A percentile compares a stretch with the other conserved stretches of the same genome.
Evolutionary conservation across 2,329 filamentous ascomycete species (phyloP).

Genomic region (Stylonectria norvegica): DNA sequence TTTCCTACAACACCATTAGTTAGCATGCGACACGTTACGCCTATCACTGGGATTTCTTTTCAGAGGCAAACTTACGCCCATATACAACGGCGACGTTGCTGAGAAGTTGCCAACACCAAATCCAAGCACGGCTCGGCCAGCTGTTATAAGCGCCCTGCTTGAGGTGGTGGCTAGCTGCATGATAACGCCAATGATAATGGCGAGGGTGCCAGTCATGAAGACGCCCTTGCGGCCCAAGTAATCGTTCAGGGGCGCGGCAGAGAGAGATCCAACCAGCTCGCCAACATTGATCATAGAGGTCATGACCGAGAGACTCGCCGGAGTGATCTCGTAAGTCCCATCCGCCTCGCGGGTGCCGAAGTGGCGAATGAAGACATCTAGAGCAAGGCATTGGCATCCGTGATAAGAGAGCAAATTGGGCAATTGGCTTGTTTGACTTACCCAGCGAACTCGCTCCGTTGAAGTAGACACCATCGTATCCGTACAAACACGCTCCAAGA

Average conservation of each 20-base stretch:
- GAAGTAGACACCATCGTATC: conserved; percentile 37
- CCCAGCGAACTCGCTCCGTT: conserved; percentile 33
- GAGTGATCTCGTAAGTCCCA: conserved; percentile 28
- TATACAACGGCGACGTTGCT: conserved; percentile 37
- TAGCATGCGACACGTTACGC: neutral
- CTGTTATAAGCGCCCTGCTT: conserved; percentile 21
- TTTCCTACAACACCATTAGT: conserved; percentile 16
- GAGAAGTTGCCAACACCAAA: conserved; percentile 35
- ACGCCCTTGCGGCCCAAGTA: conserved; percentile 31
- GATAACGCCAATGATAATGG: conserved; percentile 25
- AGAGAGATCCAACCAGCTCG: conserved; percentile 35
- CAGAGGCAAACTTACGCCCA: conserved; percentile 24
- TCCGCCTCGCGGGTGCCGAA: conserved; percentile 29
- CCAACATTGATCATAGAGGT: conserved; percentile 40
- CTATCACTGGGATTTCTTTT: neutral
- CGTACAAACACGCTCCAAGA: conserved; percentile 36
- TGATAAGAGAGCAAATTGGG: conserved; percentile 4
- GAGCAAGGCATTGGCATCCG: neutral
- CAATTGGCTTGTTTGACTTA: too few relatives aligned
- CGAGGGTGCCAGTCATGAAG: conserved; percentile 26
- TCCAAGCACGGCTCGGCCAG: conserved; percentile 23
- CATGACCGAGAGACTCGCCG: conserved; percentile 27
- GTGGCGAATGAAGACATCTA: conserved; percentile 33
- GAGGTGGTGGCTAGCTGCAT: conserved; percentile 26
- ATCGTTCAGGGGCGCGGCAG: conserved; percentile 37